Evolutionary conservation across 225 moss, liverwort and hornwort genomes (phyloP).

Genomic region (Pseudisothecium myosuroides): DNA sequence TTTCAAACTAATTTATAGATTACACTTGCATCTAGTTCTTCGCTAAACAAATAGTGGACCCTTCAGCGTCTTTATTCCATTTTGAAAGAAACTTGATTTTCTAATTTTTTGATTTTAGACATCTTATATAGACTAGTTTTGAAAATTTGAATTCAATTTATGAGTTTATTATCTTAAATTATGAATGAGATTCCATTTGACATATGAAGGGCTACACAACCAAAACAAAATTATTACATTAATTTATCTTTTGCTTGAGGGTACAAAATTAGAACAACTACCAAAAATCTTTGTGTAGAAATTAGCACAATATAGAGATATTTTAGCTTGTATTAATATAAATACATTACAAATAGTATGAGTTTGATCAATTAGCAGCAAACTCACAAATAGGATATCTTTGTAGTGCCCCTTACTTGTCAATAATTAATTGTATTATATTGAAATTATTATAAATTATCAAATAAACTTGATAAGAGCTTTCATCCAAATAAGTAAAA

Average conservation of each 20-base stretch:
- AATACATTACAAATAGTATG: neutral
- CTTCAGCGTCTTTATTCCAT: no score
- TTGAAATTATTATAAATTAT: neutral
- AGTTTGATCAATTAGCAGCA: neutral
- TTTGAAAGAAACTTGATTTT: neutral
- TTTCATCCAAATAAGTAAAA: neutral
- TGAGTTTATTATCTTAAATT: neutral
- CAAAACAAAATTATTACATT: neutral
- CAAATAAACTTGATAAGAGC: neutral
- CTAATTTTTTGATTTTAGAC: neutral
- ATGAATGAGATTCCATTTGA: neutral
- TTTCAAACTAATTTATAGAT: no score
- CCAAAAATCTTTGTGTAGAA: neutral
- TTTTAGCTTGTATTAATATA: neutral
- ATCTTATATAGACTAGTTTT: no score
- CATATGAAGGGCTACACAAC: neutral
- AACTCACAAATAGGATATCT: rapidly evolving
- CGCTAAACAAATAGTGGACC: neutral
- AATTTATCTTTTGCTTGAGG: neutral
- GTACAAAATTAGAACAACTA: neutral
- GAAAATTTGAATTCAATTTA: neutral
- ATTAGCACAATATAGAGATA: neutral
- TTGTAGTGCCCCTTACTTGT: neutral
- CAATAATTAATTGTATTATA: neutral
- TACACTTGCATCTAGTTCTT: neutral